Evolutionary conservation across 1,284 basidiomycete genomes (phyloP), one percentile per base, ranked within the genome.

Genomic region (Tilletia horrida): DNA sequence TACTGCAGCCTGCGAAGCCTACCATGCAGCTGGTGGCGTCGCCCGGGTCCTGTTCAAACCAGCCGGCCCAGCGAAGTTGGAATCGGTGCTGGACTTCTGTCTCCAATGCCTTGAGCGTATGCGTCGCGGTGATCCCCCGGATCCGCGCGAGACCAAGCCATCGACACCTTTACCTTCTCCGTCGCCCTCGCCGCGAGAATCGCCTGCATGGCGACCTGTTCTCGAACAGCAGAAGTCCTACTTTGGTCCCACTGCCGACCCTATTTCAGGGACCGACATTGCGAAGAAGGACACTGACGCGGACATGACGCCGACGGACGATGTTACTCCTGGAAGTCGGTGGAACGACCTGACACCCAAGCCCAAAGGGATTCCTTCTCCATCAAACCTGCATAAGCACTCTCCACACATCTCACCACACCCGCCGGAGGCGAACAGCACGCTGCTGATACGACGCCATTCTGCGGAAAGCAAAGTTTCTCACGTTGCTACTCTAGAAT

Each of bases 1-100:
- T 86, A 89, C 86, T 82, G 85, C 29, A 85, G 87, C 62, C 86
- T 88, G 70, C 67, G 86, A 85, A 69, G 87, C 88, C 27, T 89
- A 90, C 77, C 90, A 92, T 77, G 85, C 85, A 31, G 87, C 88
- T n/a, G 93, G 93, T 21, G 92, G 93, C 35, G 90, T 92, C 81
- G 91, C 90, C 81, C 87, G 91, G 16, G 85, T 93, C 45, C 83
- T 95, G 25, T 91, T 90, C 85, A 97, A 97, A 82, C 93, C 93
- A 2, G 88, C 89, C 31, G 92, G 93, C 0, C 93, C 93, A 0
- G 87, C 87, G 62, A 88, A 89, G 40, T 84, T 96, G 65, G 86
- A 88, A 43, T 81, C 85, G 16, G 86, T 88, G 4, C 84, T 95
- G 64, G 88, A 88, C 76, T 86, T 89, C n/a, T 88, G 88, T 73